Conservation (phyloP, 805 yeast species). For the Groenewaldozyma salmanticensis region DNA sequence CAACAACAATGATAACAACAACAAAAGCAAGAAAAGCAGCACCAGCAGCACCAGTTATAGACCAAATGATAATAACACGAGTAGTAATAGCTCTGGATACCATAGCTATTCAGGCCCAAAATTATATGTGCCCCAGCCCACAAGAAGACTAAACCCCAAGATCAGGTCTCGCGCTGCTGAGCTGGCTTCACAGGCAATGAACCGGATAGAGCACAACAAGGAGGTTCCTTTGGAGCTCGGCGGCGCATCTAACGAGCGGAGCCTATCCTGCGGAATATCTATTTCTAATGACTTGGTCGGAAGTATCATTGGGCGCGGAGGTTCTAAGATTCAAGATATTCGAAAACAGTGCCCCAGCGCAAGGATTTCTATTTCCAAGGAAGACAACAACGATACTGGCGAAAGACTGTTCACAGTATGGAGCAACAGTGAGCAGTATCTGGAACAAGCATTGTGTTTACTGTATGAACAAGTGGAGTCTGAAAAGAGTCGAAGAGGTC, state of each 20-base stretch:
- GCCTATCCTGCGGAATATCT: neutral
- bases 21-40: no score
- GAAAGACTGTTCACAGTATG: conserved; percentile 63
- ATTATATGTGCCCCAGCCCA: neutral
- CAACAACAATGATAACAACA: neutral
- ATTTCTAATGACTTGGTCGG: conserved; percentile 69
- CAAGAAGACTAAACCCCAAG: neutral
- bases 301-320: conserved; percentile 79
- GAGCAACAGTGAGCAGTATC: conserved; percentile 33
- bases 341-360: conserved; percentile 64
- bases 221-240: neutral
- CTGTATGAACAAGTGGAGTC: conserved; percentile 37
- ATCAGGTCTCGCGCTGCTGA: neutral
- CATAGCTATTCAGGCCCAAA: neutral
- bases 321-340: conserved; percentile 77
- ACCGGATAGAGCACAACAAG: neutral
- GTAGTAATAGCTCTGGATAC: neutral
- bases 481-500: conserved; percentile 16
- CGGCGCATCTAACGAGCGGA: no score
- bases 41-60: no score
- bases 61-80: neutral
- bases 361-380: conserved; percentile 64
- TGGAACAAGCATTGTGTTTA: conserved; percentile 35
- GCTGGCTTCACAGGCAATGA: neutral
- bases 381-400: conserved; percentile 46